Base-by-base conservation (phyloP, 2,329 filamentous ascomycete genomes). In the Lachnellula willkommii region DNA sequence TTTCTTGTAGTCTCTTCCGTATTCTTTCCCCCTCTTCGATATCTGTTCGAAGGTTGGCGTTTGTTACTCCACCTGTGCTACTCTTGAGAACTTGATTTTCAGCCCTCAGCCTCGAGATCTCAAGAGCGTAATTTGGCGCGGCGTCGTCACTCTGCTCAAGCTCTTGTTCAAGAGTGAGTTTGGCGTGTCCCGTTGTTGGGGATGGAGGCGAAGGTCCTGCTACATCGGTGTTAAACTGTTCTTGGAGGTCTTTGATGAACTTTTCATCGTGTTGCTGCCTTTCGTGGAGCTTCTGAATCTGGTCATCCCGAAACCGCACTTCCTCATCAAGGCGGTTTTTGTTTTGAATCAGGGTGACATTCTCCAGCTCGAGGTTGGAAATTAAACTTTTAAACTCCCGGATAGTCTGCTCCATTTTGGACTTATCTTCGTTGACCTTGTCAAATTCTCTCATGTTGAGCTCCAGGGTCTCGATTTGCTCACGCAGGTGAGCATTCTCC, bases 61-160 rank as follows among this genome's bases (percentile, higher is more conserved):
- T 79, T 61, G 83, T 80, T 1, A 79, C 78, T 7, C 77, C 76
- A 7, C 77, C 78, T 9, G 76, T 77, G 50, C 76, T 81, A 58
- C 75, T 79, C 57, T 79, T 78, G 12, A 86, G 71, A 7, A 85
- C 68, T 37, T 79, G 76, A 62, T 84, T 85, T 68, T 87, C 84
- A 5, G 83, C 79, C 65, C 80, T 82, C 48, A 87, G 72, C 36
- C 83, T 77, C 32, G 80, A 80, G 22, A 83, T 67, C n/a, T 77
- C 76, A 45, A 81, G 70, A 11, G 75, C 74, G 49, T 80, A 70
- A 15, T 73, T 73, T 24, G 78, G 77, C 55, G 74, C 75, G 51
- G 53, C 54, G 35, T 64, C 62, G 26, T 61, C 59, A 37, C 56
- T 63, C 47, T 64, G 61, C 47, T 81, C 78, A 4, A 87, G 74